These are phyloP conservation scores for Lepidium aucheri DNA, from an alignment of 345 rosid genomes.

Conservation along the genomic window DNA sequence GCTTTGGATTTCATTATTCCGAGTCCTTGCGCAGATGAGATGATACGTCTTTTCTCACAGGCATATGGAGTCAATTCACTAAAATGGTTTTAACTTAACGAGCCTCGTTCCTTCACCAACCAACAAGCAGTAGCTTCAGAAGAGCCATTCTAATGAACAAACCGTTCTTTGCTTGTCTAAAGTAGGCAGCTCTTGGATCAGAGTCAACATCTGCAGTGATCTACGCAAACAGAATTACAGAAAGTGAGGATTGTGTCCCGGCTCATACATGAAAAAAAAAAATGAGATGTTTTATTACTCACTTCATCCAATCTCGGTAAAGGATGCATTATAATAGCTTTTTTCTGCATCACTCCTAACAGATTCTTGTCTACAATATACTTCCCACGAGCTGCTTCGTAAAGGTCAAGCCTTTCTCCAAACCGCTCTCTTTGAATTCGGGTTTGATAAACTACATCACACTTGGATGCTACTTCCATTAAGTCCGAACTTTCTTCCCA, in stretches of 20 bases:
- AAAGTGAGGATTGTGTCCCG: neutral
- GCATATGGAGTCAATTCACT: neutral
- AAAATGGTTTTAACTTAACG: neutral
- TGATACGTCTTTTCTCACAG: neutral
- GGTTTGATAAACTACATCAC: slow-evolving; percentile 88
- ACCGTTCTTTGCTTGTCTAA: slow-evolving; percentile 97
- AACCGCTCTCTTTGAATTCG: slow-evolving; percentile 88
- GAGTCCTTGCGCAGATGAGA: slow-evolving; percentile 1
- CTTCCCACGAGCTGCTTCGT: slow-evolving; percentile 89
- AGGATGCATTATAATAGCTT: slow-evolving; percentile 91
- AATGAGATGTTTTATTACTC: neutral
- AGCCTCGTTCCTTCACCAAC: slow-evolving; percentile 23
- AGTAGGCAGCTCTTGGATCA: slow-evolving; percentile 94
- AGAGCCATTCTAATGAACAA: slow-evolving; percentile 96
- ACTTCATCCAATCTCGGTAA: slow-evolving; percentile 96
- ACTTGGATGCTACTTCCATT: slow-evolving; percentile 76
- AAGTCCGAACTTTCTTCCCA: slow-evolving; percentile 89
- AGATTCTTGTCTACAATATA: slow-evolving; percentile 63
- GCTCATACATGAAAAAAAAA: neutral
- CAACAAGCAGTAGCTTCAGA: slow-evolving; percentile 33
- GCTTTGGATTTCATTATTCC: slow-evolving; percentile 1
- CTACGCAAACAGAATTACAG: slow-evolving; percentile 21
- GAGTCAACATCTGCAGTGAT: slow-evolving; percentile 69
- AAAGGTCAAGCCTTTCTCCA: slow-evolving; percentile 78
- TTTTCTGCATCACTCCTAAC: slow-evolving; percentile 67